Evolutionary conservation across 306 rosid genomes (phyloP).

Genomic region (Fragaria vesca): DNA sequence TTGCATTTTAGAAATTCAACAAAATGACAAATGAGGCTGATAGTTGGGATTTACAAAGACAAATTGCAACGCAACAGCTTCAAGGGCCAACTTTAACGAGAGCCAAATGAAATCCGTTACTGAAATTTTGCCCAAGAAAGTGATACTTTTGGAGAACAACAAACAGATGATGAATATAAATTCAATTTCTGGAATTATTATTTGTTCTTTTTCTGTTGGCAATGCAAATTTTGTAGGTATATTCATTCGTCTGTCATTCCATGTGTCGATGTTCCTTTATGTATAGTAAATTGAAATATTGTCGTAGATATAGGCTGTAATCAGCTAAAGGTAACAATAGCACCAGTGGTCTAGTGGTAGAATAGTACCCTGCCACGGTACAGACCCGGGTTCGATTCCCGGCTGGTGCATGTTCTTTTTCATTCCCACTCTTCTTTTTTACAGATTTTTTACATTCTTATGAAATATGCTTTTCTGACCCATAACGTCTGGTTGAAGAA

Average conservation of each 20-base stretch:
- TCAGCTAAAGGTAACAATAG: neutral
- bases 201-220: neutral
- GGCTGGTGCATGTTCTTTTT: slow-evolving; percentile 28
- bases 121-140: neutral
- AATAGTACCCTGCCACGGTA: slow-evolving; percentile 16
- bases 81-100: neutral
- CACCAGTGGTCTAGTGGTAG: slow-evolving; percentile 17
- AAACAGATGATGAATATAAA: neutral
- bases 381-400: slow-evolving; percentile 57
- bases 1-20: neutral
- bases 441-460: too few species aligned
- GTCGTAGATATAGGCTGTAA: too few species aligned
- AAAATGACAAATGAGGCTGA: neutral
- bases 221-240: neutral
- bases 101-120: neutral
- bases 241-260: too few species aligned
- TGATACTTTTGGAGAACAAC: neutral
- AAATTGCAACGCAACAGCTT: neutral
- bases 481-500: neutral
- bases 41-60: neutral
- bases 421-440: neutral
- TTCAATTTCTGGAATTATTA: neutral
- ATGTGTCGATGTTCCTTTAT: too few species aligned
- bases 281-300: too few species aligned
- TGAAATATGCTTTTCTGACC: too few species aligned